These are phyloP conservation scores for Boehmeria nivea DNA, from an alignment of 306 rosid genomes.

Conservation along the genomic window DNA sequence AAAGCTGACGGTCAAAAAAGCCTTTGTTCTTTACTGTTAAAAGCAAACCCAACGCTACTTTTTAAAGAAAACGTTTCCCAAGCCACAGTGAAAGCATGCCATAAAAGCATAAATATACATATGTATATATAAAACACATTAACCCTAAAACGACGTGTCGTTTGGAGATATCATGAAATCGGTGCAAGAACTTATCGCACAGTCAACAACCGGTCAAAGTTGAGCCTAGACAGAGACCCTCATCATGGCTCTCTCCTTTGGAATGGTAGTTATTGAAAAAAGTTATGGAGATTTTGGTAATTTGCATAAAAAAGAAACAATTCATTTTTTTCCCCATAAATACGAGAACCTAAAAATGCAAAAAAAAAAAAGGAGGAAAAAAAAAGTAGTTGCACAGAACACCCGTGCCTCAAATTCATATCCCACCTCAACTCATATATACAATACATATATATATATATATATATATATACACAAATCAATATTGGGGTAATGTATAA, in stretches of 20 bases:
- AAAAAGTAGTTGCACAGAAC: conserved; percentile 41
- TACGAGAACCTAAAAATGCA: too few species aligned
- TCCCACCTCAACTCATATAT: conserved; percentile 34
- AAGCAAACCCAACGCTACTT: conserved; percentile 35
- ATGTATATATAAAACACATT: background rate
- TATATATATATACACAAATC: background rate
- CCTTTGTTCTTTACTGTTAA: conserved; percentile 34
- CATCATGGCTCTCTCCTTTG: background rate
- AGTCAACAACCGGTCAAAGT: conserved; percentile 19
- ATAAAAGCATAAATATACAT: conserved; percentile 8
- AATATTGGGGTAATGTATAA: background rate
- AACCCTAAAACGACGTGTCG: conserved; percentile 45
- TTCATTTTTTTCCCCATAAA: too few species aligned
- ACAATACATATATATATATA: background rate
- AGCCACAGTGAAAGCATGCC: conserved; percentile 11
- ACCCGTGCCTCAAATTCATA: conserved; percentile 68
- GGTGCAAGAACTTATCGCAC: background rate
- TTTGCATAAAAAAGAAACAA: background rate
- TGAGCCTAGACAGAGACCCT: conserved; percentile 6
- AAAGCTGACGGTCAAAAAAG: conserved; percentile 56
- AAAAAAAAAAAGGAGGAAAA: too few species aligned
- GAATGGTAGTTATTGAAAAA: conserved; percentile 20
- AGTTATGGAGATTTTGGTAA: conserved; percentile 9
- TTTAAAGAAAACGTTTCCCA: conserved; percentile 33
- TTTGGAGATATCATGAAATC: background rate